These are phyloP conservation scores for Epicoccum nigrum DNA, from an alignment of 2,329 filamentous ascomycete species.

Conservation along the genomic window DNA sequence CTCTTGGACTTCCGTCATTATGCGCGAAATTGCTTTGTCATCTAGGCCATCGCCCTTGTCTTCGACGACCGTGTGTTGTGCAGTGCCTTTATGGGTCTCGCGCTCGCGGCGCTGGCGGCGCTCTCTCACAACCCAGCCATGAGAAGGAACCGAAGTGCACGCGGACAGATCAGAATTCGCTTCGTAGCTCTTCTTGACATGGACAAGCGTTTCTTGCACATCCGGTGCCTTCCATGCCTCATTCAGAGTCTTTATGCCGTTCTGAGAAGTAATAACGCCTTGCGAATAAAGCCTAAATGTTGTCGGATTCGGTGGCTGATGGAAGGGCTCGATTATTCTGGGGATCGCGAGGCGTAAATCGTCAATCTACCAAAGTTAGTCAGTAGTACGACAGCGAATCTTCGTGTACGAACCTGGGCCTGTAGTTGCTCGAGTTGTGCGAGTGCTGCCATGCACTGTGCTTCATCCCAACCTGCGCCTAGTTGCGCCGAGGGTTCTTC, in stretches of 20 bases:
- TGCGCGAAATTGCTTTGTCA: constrained; percentile 28
- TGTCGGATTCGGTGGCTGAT: constrained; percentile 32
- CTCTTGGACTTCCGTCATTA: constrained; percentile 34
- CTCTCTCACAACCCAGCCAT: constrained; percentile 49
- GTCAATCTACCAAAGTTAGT: constrained; percentile 46
- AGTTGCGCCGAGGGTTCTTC: constrained; percentile 22
- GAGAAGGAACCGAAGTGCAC: constrained; percentile 40
- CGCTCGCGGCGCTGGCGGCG: constrained; percentile 28
- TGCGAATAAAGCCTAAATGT: constrained; percentile 49
- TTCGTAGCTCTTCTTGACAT: constrained; percentile 44
- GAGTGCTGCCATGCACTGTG: constrained; percentile 50
- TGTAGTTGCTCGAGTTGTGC: constrained; percentile 53
- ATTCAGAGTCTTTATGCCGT: constrained; percentile 47
- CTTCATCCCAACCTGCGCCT: constrained; percentile 46
- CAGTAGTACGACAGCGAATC: background rate
- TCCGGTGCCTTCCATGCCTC: constrained; percentile 47
- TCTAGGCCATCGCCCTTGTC: constrained; percentile 14
- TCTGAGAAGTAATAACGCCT: constrained; percentile 44
- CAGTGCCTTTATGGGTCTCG: constrained; percentile 18
- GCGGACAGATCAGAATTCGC: constrained; percentile 47
- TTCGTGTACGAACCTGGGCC: constrained; percentile 44
- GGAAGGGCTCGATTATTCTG: constrained; percentile 50
- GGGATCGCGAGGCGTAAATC: constrained; percentile 52
- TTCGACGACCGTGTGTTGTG: constrained; percentile 11
- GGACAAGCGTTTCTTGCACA: constrained; percentile 43